These are phyloP conservation scores for Oryza glaberrima DNA, from an alignment of 176 grass and related monocot genomes.

Conservation along the genomic window DNA sequence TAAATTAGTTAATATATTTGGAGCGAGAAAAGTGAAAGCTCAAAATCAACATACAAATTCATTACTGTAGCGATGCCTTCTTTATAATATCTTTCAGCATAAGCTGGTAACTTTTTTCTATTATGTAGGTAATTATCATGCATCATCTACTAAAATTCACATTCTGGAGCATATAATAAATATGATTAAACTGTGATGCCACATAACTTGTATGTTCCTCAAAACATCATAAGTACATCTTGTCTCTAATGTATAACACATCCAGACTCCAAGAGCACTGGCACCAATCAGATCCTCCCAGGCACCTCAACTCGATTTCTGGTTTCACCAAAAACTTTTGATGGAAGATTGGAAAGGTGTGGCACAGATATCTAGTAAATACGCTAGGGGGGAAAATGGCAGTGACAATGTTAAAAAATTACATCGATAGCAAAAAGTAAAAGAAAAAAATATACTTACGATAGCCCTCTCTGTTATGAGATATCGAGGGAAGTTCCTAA, in stretches of 20 bases:
- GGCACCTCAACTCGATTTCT: neutral
- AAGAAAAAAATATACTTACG: slow-evolving; percentile 57
- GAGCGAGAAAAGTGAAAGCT: slow-evolving; percentile 12
- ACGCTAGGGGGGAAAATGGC: neutral
- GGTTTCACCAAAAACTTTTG: neutral
- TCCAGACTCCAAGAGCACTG: neutral
- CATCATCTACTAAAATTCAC: slow-evolving; percentile 25
- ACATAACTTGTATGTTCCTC: neutral
- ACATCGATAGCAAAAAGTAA: slow-evolving; percentile 4
- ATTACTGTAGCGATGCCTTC: neutral
- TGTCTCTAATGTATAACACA: neutral
- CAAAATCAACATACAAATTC: neutral
- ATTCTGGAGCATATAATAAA: neutral
- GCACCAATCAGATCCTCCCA: slow-evolving; percentile 16
- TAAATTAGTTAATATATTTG: slow-evolving; percentile 19
- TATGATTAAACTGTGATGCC: slow-evolving; percentile 12
- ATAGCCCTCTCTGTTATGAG: slow-evolving; percentile 82
- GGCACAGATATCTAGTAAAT: slow-evolving; percentile 26
- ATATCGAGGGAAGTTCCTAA: slow-evolving; percentile 71
- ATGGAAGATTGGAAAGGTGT: neutral
- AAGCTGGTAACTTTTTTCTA: slow-evolving; percentile 6
- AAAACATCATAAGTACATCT: neutral
- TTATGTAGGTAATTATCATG: neutral
- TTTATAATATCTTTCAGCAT: neutral
- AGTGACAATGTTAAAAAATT: neutral